These are phyloP conservation scores for Penicillium brasilianum DNA, from an alignment of 2,329 filamentous ascomycete species.

Conservation along the genomic window DNA sequence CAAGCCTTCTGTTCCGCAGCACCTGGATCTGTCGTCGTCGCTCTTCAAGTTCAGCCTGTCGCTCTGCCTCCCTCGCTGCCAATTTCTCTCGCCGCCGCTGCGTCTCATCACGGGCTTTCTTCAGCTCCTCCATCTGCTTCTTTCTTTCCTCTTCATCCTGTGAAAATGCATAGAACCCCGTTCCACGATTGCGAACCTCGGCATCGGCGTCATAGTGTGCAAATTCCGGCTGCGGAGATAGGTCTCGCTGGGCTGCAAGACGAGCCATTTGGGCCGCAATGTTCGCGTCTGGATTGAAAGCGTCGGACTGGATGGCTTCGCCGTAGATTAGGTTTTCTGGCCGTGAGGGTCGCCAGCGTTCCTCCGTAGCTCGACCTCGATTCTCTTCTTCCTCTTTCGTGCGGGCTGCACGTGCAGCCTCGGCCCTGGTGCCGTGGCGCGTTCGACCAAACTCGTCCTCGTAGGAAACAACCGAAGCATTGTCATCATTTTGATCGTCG, in stretches of 20 bases:
- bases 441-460: slow-evolving; percentile 91
- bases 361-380: slow-evolving; percentile 21
- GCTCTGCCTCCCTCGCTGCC: slow-evolving; percentile 1
- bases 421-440: slow-evolving; percentile 71
- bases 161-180: slow-evolving; percentile 90
- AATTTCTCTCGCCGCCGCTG: slow-evolving; percentile 8
- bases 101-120: slow-evolving; percentile 69
- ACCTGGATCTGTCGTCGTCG: slow-evolving; percentile 10
- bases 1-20: background rate
- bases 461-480: slow-evolving; percentile 77
- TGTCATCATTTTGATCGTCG: slow-evolving; percentile 50
- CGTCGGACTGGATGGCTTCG: slow-evolving; percentile 79
- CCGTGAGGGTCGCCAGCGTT: slow-evolving; percentile 52
- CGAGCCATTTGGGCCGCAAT: slow-evolving; percentile 73
- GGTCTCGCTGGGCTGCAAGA: slow-evolving; percentile 77
- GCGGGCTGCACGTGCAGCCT: slow-evolving; percentile 68
- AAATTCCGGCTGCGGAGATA: slow-evolving; percentile 75
- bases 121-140: slow-evolving; percentile 76
- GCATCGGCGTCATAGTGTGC: slow-evolving; percentile 83
- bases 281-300: slow-evolving; percentile 76
- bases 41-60: slow-evolving; percentile 6
- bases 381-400: slow-evolving; percentile 44
- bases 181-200: slow-evolving; percentile 86
- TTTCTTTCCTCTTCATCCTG: slow-evolving; percentile 70
- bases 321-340: slow-evolving; percentile 80